Conservation (phyloP, 371 early-diverging fungal species). For the Rhizopus stolonifer region DNA sequence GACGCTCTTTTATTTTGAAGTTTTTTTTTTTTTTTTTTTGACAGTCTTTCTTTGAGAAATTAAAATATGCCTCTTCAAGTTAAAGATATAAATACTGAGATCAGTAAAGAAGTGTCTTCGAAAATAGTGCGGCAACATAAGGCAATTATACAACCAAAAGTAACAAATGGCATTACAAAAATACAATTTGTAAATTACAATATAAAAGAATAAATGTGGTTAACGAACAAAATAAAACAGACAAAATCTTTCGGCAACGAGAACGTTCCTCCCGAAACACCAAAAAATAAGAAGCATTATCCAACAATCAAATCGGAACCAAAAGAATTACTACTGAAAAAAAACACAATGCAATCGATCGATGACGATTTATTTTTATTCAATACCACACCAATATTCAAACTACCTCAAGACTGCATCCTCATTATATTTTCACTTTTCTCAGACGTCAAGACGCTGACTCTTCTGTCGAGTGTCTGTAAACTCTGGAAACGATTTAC, state of each 20-base stretch:
- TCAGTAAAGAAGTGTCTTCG: not conserved
- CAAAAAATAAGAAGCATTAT: not conserved
- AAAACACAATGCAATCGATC: not conserved
- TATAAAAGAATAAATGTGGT: no score
- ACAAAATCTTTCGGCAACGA: not conserved
- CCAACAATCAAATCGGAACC: not conserved
- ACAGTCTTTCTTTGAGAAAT: no score
- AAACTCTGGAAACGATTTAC: not conserved
- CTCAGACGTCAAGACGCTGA: not conserved
- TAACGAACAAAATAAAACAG: not conserved
- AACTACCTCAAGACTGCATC: conserved; percentile 10
- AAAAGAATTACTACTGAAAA: not conserved
- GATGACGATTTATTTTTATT: not conserved
- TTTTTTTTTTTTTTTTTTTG: no score
- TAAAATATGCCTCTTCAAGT: not conserved
- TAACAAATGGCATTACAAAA: no score
- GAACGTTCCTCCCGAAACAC: no score
- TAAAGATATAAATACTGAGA: not conserved
- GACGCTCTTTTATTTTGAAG: no score
- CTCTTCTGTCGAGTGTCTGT: conserved; percentile 4
- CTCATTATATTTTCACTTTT: conserved; percentile 1
- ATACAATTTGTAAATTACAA: no score
- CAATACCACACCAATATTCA: not conserved
- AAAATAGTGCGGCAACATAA: not conserved
- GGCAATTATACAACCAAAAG: not conserved